phyloP scores from a whole-genome alignment of 1,284 basidiomycete genomes.

The Acaromyces ingoldii region DNA sequence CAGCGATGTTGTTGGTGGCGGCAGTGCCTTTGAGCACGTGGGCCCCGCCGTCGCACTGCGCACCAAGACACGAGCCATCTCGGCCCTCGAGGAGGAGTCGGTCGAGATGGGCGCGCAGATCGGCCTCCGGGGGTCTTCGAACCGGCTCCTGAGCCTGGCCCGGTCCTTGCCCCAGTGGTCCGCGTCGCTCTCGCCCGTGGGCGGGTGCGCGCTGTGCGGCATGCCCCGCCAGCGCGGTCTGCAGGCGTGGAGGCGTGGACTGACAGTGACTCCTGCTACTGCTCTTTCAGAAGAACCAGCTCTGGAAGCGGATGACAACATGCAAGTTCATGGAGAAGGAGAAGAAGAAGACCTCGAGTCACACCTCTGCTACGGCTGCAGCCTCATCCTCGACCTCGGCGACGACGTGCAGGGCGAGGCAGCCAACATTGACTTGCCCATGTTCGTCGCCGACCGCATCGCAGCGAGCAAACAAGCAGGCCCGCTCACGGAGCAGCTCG shows the following conservation, averaged over 20 bases:
- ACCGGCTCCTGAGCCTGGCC: conserved; percentile 17
- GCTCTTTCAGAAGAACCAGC: too few relatives aligned
- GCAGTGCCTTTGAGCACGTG: conserved; percentile 14
- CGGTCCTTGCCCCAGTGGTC: not conserved
- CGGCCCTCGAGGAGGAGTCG: not conserved
- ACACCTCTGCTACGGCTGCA: conserved; percentile 26
- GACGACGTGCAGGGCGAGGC: not conserved
- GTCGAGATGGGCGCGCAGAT: conserved; percentile 5
- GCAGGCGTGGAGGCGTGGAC: conserved; percentile 22
- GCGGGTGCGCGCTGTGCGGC: conserved; percentile 40
- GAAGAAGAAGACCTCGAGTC: conserved; percentile 5
- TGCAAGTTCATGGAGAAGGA: not conserved
- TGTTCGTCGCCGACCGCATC: not conserved
- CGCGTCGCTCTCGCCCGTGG: conserved; percentile 7
- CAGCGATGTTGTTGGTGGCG: not conserved
- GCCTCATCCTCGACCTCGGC: conserved; percentile 15
- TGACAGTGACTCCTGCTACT: conserved; percentile 2
- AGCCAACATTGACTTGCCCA: not conserved
- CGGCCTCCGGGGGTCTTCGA: not conserved
- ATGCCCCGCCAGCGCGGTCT: conserved; percentile 30
- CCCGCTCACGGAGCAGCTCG: not conserved
- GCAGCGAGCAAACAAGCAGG: not conserved
- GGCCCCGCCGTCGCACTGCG: conserved; percentile 18
- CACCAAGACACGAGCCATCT: not conserved
- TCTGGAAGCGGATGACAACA: not conserved